Base-by-base conservation (phyloP, 2,329 filamentous ascomycete species). In the Sporothrix globosa region DNA sequence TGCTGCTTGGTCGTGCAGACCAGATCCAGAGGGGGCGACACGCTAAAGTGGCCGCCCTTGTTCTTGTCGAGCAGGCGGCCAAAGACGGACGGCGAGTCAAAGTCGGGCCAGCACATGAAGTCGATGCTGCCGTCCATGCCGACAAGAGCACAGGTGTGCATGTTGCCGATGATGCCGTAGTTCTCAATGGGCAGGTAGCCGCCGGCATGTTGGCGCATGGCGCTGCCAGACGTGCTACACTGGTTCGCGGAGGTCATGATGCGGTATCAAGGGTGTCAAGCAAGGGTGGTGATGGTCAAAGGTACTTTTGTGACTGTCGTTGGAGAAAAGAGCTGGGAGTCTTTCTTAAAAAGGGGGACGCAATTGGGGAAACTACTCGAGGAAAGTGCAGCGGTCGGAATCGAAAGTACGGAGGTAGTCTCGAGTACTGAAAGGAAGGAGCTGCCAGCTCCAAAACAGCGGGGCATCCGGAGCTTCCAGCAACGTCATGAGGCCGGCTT, bases 71-170 rank as follows among this genome's bases (percentile, higher is more conserved):
- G 80, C 19, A 93, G 83, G 53, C 91, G 87, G 76, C 90, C 92
- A 77, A 93, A 93, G 66, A 93, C 80, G 0, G 89, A 90, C 0
- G 91, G 91, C 6, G 91, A 92, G 78, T 93, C 91, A 77, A 93
- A 93, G 74, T 92, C 88, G 3, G 91, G 91, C 91, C 90, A 93
- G 79, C 90, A 93, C 90, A 93, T 91, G 75, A 89, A 92, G 77
- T 92, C 91, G 70, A 93, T 79, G 73, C 90, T 90, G 30, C 91
- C 91, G 76, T 91, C 88, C 76, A 91, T 91, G 74, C 89, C 90
- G 27, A 92, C 85, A n/a, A 92, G 81, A 17, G 91, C 90, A 81
- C 90, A 92, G 0, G 91, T 93, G 75, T 89, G 86, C 90, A 93
- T 92, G 76, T 93, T 92, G 30, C 91, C 91, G 75, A 93, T 92